Base-by-base conservation (phyloP, 768 basidiomycete genomes). In the Albatrellus ellisii region DNA sequence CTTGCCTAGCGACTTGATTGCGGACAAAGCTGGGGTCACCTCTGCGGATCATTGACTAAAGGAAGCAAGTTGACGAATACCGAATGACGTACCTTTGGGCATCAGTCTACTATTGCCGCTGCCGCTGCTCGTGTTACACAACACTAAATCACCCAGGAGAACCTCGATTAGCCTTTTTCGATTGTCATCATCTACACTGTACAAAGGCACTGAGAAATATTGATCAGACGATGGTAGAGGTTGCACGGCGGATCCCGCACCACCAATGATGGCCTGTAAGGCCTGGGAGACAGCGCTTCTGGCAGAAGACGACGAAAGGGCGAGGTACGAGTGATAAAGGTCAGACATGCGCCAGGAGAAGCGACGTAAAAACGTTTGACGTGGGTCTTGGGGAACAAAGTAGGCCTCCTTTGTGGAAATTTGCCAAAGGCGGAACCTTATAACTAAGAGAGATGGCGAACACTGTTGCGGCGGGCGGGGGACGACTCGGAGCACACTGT, bases 1-100 rank as follows among this genome's bases (percentile, higher is more conserved):
- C 52, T 77, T 78, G 11, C 79, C 86, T 3, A 91, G 69, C 6
- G 71, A 72, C 59, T 90, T 90, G 44, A 91, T 56, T 1, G 82
- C 74, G 34, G 75, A 60, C 2, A 91, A 62, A 12, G 83, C 86
- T 26, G 65, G 69, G 2, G 73, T 64, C 24, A 74, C 72, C 56
- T 88, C 87, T 90, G 54, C n/a, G 47, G 24, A 9, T 42, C n/a
- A 41, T 7, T 20, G 37, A 26, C 20, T 33, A 37, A 21, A 33
- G 37, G 22, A 26, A n/a, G 36, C 24, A 27, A 31, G 12, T 31
- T 12, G 7, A 12, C 29, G 29, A 31, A 31, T 7, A 31, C 4
- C 29, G 29, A 28, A 36, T 36, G 29, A 49, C 66, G 41, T 44
- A 83, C 83, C 76, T 60, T 75, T 72, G 22, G 65, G 50, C 8